These are phyloP conservation scores for Pleurotus platypus DNA, from an alignment of 768 basidiomycete genomes.

Conservation along the genomic window DNA sequence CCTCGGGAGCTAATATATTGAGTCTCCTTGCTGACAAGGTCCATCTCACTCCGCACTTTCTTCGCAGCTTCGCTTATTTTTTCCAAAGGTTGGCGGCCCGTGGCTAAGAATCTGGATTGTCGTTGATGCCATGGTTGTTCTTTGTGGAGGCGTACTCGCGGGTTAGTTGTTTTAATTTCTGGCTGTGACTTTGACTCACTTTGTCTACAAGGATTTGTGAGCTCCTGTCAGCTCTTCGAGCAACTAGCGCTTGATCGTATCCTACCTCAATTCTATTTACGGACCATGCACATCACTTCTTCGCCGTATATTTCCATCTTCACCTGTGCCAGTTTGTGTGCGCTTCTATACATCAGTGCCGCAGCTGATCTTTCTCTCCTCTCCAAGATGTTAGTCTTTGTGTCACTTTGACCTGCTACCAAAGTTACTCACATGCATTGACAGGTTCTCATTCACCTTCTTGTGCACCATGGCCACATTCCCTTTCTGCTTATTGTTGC, in stretches of 20 bases:
- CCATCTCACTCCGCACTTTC: conserved; percentile 3
- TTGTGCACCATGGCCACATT: conserved; percentile 63
- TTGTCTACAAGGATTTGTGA: conserved; percentile 43
- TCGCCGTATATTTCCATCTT: conserved; percentile 51
- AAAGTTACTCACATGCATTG: neutral
- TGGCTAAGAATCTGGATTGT: conserved; percentile 66
- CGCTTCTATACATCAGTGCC: conserved; percentile 54
- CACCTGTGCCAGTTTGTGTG: conserved; percentile 45
- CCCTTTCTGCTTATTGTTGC: conserved; percentile 52
- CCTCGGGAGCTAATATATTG: conserved; percentile 56
- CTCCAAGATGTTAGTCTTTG: conserved; percentile 49
- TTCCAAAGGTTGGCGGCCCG: conserved; percentile 44
- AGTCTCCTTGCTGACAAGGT: conserved; percentile 60
- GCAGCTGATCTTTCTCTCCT: conserved; percentile 49
- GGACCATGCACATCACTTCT: conserved; percentile 42
- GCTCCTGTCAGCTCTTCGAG: conserved; percentile 55
- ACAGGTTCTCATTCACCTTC: conserved; percentile 67
- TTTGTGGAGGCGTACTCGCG: conserved; percentile 70
- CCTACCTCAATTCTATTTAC: conserved; percentile 50
- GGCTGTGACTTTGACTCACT: neutral
- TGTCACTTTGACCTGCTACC: neutral
- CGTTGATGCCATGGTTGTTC: conserved; percentile 65
- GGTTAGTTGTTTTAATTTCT: conserved; percentile 29
- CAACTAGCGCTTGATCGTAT: conserved; percentile 59
- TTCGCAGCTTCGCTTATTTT: neutral